A percentile compares a stretch with the other conserved stretches of the same genome.
These are phyloP conservation scores for Chrysosphaeria jannelii DNA, from an alignment of 2,329 filamentous ascomycete genomes.

Conservation along the genomic window DNA sequence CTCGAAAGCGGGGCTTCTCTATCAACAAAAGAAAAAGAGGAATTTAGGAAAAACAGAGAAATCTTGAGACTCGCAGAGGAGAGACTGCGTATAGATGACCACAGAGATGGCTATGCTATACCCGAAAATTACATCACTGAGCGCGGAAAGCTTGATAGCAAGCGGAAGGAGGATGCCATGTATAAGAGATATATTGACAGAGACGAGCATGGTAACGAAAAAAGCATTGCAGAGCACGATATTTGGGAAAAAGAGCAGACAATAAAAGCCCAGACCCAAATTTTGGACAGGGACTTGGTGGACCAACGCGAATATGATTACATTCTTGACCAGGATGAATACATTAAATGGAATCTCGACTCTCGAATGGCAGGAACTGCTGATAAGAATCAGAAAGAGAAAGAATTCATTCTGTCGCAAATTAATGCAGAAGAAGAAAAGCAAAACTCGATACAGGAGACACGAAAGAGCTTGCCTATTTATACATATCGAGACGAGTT, in stretches of 20 bases:
- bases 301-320: conserved; percentile 72
- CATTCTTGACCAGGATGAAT: conserved; percentile 69
- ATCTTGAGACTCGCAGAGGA: conserved; percentile 58
- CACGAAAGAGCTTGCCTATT: conserved; percentile 66
- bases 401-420: conserved; percentile 48
- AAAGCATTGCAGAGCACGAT: conserved; percentile 76
- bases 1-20: conserved; percentile 44
- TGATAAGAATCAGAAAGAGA: conserved; percentile 22
- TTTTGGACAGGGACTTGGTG: conserved; percentile 40
- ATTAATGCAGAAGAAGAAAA: conserved; percentile 73
- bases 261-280: conserved; percentile 64
- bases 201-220: conserved; percentile 66
- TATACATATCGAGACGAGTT: conserved; percentile 69
- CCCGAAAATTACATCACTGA: conserved; percentile 90
- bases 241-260: conserved; percentile 87
- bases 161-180: conserved; percentile 65
- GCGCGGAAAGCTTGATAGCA: conserved; percentile 64
- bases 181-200: conserved; percentile 75
- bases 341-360: conserved; percentile 60
- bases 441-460: conserved; percentile 68
- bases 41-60: conserved; percentile 73
- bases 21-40: conserved; percentile 50
- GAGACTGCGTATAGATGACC: conserved; percentile 62
- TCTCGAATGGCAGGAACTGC: conserved; percentile 30
- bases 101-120: conserved; percentile 73